Evolutionary conservation across 2,329 filamentous ascomycete species (phyloP).

Genomic region (Aureobasidium sp.): DNA sequence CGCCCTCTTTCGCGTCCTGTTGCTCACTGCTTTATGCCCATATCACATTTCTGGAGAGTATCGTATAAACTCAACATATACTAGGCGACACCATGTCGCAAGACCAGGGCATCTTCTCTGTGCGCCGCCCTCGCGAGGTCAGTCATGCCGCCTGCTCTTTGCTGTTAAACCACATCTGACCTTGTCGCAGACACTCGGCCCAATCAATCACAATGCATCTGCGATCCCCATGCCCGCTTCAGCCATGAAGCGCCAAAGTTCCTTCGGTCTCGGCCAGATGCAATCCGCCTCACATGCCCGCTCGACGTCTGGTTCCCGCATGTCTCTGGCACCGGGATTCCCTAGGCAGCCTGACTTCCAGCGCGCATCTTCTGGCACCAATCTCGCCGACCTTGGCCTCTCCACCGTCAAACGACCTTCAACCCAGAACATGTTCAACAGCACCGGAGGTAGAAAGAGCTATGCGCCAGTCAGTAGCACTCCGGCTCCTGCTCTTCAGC

Average conservation of each 20-base stretch:
- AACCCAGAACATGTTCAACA: conserved; percentile 58
- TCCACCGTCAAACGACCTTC: conserved; percentile 82
- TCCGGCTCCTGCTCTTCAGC: conserved; percentile 34
- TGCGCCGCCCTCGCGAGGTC: conserved; percentile 87
- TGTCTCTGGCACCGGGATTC: conserved; percentile 76
- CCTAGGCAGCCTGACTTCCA: conserved; percentile 83
- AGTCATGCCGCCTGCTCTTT: conserved; percentile 25
- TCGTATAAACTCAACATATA: not conserved
- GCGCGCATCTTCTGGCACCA: conserved; percentile 66
- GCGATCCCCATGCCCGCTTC: conserved; percentile 85
- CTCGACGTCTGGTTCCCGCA: conserved; percentile 72
- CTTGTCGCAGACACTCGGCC: conserved; percentile 66
- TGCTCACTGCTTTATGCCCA: not conserved
- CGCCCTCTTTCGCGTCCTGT: not conserved
- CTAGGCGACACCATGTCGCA: conserved; percentile 61
- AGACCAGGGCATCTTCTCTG: conserved; percentile 81
- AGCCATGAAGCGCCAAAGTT: conserved; percentile 87
- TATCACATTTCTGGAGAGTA: not conserved
- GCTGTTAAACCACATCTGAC: not conserved
- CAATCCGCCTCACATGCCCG: conserved; percentile 68
- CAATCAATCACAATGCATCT: conserved; percentile 68
- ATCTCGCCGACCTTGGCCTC: conserved; percentile 70
- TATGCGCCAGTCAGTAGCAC: conserved; percentile 56
- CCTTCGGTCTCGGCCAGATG: conserved; percentile 58
- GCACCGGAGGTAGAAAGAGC: conserved; percentile 58